A percentile compares a stretch with the other conserved stretches of the same genome.
These are phyloP conservation scores for Penicillium hordei DNA, from an alignment of 2,329 filamentous ascomycete genomes.

Conservation along the genomic window DNA sequence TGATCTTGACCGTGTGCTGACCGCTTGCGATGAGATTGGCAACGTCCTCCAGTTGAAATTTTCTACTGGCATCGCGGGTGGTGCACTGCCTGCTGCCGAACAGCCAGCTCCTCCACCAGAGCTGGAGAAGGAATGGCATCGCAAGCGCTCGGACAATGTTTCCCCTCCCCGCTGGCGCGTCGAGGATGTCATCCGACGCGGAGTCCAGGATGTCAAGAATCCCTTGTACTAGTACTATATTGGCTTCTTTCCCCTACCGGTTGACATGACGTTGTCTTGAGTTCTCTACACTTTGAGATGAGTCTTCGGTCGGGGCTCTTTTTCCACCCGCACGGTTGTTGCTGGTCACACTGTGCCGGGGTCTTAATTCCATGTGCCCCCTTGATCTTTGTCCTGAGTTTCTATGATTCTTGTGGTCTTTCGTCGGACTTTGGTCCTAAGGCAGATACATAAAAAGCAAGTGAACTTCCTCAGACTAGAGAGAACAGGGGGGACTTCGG, in stretches of 20 bases:
- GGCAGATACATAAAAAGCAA: slow-evolving; percentile 9
- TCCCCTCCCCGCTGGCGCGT: slow-evolving; percentile 75
- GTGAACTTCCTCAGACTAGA: not conserved
- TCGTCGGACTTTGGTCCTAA: slow-evolving; percentile 14
- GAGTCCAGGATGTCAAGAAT: slow-evolving; percentile 72
- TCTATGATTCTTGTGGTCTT: slow-evolving; percentile 14
- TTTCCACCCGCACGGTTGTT: slow-evolving; percentile 31
- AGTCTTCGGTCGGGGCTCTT: slow-evolving; percentile 8
- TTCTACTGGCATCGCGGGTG: slow-evolving; percentile 91
- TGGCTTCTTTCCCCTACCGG: slow-evolving; percentile 8
- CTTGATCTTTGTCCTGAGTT: slow-evolving; percentile 8
- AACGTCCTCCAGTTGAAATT: slow-evolving; percentile 94
- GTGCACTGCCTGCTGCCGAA: slow-evolving; percentile 72
- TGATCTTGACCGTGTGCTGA: slow-evolving; percentile 84
- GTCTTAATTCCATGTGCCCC: slow-evolving; percentile 13
- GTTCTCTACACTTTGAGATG: slow-evolving; percentile 15
- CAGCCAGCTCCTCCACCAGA: slow-evolving; percentile 62
- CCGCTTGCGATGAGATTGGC: slow-evolving; percentile 88
- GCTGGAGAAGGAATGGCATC: slow-evolving; percentile 67
- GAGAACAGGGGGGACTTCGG: slow-evolving; percentile 6
- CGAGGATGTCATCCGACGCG: slow-evolving; percentile 70
- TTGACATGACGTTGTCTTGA: slow-evolving; percentile 19
- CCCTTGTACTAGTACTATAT: slow-evolving; percentile 67
- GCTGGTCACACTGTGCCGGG: slow-evolving; percentile 37
- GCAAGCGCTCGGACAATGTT: slow-evolving; percentile 52